A percentile compares a stretch with the other conserved stretches of the same genome.
Conservation (phyloP, 1,284 basidiomycete genomes). For the Pseudozyma pruni region DNA sequence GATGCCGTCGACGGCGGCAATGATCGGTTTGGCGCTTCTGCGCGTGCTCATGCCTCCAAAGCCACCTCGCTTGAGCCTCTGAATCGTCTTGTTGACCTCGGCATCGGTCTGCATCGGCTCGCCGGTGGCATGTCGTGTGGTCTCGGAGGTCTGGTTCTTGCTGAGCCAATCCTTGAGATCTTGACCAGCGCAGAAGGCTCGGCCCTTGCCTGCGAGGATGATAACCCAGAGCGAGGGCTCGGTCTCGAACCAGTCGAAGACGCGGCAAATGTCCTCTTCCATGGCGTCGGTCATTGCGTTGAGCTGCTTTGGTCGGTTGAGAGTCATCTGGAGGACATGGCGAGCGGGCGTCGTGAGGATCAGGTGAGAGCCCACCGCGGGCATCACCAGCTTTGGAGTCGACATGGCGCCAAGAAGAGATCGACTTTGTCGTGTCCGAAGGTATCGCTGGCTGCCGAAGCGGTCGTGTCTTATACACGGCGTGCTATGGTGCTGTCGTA, state of each 20-base stretch:
- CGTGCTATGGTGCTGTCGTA: too few relatives aligned
- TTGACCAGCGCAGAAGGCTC: conserved; percentile 77
- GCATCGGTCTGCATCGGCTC: conserved; percentile 43
- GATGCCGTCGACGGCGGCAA: conserved; percentile 83
- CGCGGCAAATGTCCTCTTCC: conserved; percentile 72
- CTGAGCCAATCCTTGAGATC: conserved; percentile 55
- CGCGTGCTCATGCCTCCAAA: conserved; percentile 80
- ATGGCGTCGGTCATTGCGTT: conserved; percentile 76
- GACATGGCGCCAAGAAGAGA: conserved; percentile 12
- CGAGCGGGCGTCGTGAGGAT: conserved; percentile 44
- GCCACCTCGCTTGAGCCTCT: conserved; percentile 71
- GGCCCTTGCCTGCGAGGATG: conserved; percentile 80
- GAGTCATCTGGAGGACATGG: conserved; percentile 75
- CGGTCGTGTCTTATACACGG: too few relatives aligned
- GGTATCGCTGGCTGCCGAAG: too few relatives aligned
- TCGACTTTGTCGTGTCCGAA: neutral
- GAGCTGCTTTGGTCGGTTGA: conserved; percentile 79
- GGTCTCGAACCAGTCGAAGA: conserved; percentile 81
- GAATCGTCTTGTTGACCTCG: conserved; percentile 22
- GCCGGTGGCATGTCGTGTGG: conserved; percentile 19
- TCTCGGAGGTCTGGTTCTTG: conserved; percentile 32
- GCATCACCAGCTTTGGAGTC: conserved; percentile 24
- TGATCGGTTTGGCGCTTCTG: conserved; percentile 77
- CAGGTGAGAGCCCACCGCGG: conserved; percentile 55
- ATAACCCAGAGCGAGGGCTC: conserved; percentile 80